Base-by-base conservation (phyloP, 169 alveolate genomes). In the Plasmodium blacklocki region DNA sequence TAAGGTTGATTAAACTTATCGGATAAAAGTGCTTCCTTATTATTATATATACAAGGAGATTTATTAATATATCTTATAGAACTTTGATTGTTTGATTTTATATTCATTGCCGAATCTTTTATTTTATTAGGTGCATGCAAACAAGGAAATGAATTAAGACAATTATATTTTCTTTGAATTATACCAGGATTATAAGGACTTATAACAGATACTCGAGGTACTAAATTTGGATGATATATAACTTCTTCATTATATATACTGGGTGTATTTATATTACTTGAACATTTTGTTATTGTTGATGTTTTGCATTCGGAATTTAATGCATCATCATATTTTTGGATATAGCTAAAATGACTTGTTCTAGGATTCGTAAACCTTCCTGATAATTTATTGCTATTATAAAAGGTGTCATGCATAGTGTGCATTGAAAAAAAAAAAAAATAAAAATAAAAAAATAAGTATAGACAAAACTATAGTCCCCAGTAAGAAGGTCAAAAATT, bases 71-170 rank as follows among this genome's bases (percentile, higher is more conserved):
- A 3, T 29, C 45, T n/a, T 43, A 19, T 21, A 11, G 14, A 9
- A 32, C 11, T 50, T 2, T 59, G 58, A 29, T 76, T 76, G 21
- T 19, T 78, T n/a, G 26, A 15, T 32, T 54, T 58, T n/a, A 19
- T 18, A 68, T 62, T 76, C 66, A 62, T 76, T 39, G 32, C n/a
- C 14, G 9, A 5, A 32, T 45, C 50, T 14, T 45, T 47, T n/a
- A 23, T 26, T 39, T 19, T 63, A 9, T 49, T 21, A 43, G 62
- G 26, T n/a, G 74, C 52, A 18, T 47, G 64, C 39, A 78, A n/a
- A 32, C 89, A 78, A 9, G 73, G 76, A 12, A 64, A 78, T 9
- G 89, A 66, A 78, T 64, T 64, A 43, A 78, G 45, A 45, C 89
- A 78, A 47, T 47, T 78, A 8, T n/a, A 29, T 56, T 66, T 78